These are phyloP conservation scores for Quercus lobata DNA, from an alignment of 331 rosid species.

Conservation along the genomic window DNA sequence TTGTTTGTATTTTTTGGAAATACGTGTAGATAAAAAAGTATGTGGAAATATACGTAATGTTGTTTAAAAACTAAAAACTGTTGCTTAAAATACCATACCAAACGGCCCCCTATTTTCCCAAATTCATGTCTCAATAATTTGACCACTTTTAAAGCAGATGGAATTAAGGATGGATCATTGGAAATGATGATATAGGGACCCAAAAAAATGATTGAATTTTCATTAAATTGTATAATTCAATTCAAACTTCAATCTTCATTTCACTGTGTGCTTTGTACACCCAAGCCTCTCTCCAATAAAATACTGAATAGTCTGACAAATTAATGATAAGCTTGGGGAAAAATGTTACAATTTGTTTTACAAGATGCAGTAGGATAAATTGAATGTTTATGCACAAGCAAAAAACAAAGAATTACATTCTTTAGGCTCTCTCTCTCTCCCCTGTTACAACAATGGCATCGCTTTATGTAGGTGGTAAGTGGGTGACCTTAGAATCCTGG, in stretches of 20 bases:
- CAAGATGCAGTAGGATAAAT: neutral
- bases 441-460: neutral
- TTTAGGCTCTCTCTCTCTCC: neutral
- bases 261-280: neutral
- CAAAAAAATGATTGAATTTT: neutral
- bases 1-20: too few relatives aligned
- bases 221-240: neutral
- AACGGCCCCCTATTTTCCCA: too few relatives aligned
- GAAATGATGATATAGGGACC: neutral
- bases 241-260: neutral
- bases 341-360: too few relatives aligned
- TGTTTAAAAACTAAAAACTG: too few relatives aligned
- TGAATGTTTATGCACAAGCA: neutral
- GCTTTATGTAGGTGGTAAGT: too few relatives aligned
- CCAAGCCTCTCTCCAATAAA: neutral
- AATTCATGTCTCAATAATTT: too few relatives aligned
- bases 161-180: neutral
- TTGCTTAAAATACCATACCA: too few relatives aligned
- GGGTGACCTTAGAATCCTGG: slow-evolving; percentile 71
- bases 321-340: neutral
- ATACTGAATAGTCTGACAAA: neutral
- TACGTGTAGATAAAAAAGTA: rapidly evolving
- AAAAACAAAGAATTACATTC: neutral
- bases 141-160: too few relatives aligned
- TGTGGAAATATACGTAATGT: rapidly evolving